A percentile compares a stretch with the other conserved stretches of the same genome.
Evolutionary conservation across 2,329 filamentous ascomycete genomes (phyloP).

Genomic region (Fusarium sp.): DNA sequence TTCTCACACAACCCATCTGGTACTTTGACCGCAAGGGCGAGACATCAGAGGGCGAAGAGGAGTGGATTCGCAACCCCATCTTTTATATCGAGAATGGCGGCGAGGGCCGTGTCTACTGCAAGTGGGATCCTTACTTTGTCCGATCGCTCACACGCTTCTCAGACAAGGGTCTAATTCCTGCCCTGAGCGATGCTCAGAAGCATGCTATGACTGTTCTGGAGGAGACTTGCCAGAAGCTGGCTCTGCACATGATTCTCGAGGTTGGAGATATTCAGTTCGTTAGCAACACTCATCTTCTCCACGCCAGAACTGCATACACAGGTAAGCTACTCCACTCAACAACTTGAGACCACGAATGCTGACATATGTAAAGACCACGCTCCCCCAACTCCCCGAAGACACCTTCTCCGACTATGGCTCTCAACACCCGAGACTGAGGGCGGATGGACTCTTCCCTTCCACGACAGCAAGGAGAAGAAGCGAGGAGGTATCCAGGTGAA

Average conservation of each 20-base stretch:
- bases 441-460: slow-evolving; percentile 88
- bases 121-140: slow-evolving; percentile 94
- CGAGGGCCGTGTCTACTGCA: slow-evolving; percentile 69
- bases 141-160: slow-evolving; percentile 82
- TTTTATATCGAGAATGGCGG: slow-evolving; percentile 82
- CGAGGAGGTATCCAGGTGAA: slow-evolving; percentile 91
- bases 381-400: slow-evolving; percentile 78
- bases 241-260: slow-evolving; percentile 88
- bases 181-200: slow-evolving; percentile 77
- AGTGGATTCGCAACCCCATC: slow-evolving; percentile 79
- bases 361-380: slow-evolving; percentile 61
- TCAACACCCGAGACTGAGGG: slow-evolving; percentile 86
- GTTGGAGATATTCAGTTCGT: slow-evolving; percentile 92
- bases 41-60: slow-evolving; percentile 79
- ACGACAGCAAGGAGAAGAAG: slow-evolving; percentile 87
- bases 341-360: background rate
- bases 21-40: slow-evolving; percentile 95
- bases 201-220: slow-evolving; percentile 76
- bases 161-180: slow-evolving; percentile 79
- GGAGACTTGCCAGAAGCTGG: slow-evolving; percentile 78
- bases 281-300: slow-evolving; percentile 84
- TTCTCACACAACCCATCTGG: slow-evolving; percentile 84
- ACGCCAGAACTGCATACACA: slow-evolving; percentile 85
- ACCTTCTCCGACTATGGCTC: slow-evolving; percentile 88
- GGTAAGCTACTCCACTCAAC: slow-evolving; percentile 21